Evolutionary conservation across 441 rosid genomes (phyloP).

Genomic region (Syzygium malaccense): DNA sequence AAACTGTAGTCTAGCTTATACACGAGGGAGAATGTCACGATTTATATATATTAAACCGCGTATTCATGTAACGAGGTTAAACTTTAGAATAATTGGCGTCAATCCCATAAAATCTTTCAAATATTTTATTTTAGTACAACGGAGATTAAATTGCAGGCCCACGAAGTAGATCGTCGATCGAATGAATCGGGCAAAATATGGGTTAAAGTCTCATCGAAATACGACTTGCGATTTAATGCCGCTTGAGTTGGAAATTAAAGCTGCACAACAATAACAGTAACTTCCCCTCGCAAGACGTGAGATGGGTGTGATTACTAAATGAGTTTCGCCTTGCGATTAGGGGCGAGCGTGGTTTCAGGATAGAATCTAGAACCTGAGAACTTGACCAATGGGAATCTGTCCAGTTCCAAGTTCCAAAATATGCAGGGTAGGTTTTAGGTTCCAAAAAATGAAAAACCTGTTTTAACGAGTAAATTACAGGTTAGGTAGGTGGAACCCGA

Average conservation of each 20-base stretch:
- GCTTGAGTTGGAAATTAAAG: neutral
- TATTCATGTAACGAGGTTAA: fast-evolving
- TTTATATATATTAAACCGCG: neutral
- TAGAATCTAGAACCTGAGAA: too few relatives aligned
- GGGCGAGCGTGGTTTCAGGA: too few relatives aligned
- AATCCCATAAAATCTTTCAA: neutral
- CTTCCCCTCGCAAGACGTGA: neutral
- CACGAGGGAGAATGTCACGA: neutral
- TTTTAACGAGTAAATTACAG: too few relatives aligned
- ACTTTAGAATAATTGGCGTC: fast-evolving
- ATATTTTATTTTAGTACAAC: neutral
- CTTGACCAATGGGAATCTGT: too few relatives aligned
- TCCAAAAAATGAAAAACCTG: too few relatives aligned
- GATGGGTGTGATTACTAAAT: neutral
- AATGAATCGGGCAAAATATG: neutral
- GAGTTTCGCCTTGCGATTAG: fast-evolving
- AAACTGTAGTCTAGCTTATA: too few relatives aligned
- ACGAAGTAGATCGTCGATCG: fast-evolving
- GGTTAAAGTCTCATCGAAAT: neutral
- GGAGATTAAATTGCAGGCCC: neutral
- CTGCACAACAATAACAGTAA: neutral
- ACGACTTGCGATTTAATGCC: neutral
- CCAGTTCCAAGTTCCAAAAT: too few relatives aligned
- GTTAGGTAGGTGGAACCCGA: too few relatives aligned
- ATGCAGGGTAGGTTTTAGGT: too few relatives aligned